Conservation (phyloP, 176 grass and related monocot genomes). For the Oropetium thomaeum region DNA sequence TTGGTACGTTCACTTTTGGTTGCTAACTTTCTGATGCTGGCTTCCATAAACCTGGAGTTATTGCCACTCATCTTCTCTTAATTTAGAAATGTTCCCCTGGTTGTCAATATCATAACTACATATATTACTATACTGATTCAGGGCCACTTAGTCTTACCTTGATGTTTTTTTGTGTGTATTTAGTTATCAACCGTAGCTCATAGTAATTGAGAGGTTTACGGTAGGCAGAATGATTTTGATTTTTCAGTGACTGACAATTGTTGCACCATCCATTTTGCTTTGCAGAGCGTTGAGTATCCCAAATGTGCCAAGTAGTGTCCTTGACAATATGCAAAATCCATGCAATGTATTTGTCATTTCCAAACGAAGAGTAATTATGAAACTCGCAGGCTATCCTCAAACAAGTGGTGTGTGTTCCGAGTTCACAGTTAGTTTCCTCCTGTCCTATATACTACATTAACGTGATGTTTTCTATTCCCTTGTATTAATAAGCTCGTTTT, state of each 20-base stretch:
- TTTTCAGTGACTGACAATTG: neutral
- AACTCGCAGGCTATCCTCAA: conserved; percentile 45
- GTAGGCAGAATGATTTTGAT: neutral
- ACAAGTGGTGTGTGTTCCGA: conserved; percentile 38
- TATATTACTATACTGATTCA: neutral
- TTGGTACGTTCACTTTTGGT: neutral
- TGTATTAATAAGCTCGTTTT: neutral
- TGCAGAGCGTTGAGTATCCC: conserved; percentile 50
- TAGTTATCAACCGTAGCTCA: neutral
- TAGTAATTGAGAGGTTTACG: too few relatives aligned
- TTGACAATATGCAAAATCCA: conserved; percentile 45
- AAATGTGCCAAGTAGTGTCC: conserved; percentile 51
- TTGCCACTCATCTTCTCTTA: neutral
- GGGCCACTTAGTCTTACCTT: neutral
- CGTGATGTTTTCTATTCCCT: neutral
- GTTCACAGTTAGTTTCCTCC: conserved; percentile 10
- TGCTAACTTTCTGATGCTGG: neutral
- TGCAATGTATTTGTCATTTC: conserved; percentile 89
- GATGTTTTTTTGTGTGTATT: neutral
- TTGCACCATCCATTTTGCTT: too few relatives aligned
- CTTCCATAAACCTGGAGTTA: neutral
- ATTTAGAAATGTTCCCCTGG: neutral
- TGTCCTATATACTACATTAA: neutral
- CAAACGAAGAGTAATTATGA: conserved; percentile 56
- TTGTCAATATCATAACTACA: neutral